Percentiles rank a stretch among this genome's conserved stretches.
These are phyloP conservation scores for Alternaria panax DNA, from an alignment of 2,329 filamentous ascomycete genomes.

Conservation along the genomic window DNA sequence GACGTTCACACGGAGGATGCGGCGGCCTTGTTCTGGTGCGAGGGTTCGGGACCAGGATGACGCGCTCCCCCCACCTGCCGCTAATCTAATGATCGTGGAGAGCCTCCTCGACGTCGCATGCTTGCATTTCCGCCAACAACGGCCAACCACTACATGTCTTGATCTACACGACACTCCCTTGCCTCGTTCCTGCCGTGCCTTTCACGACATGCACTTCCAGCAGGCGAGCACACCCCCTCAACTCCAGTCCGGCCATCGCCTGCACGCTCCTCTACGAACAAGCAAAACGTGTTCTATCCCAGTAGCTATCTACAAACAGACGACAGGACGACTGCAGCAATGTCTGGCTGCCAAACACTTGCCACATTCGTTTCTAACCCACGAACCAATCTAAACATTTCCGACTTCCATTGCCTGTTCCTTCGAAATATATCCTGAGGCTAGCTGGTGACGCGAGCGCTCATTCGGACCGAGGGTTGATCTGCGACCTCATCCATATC, in stretches of 20 bases:
- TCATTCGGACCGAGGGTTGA: conserved; percentile 42
- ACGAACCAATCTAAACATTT: conserved; percentile 1
- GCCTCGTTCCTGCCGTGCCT: background rate
- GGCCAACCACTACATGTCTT: too few species aligned
- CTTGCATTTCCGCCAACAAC: too few species aligned
- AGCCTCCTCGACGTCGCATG: too few species aligned
- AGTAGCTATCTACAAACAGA: too few species aligned
- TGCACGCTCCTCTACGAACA: background rate
- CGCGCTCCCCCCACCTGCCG: conserved; percentile 8
- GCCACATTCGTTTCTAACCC: background rate
- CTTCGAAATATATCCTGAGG: background rate
- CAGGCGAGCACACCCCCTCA: background rate
- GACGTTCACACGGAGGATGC: conserved; percentile 17
- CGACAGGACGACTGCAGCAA: too few species aligned
- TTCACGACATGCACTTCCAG: background rate
- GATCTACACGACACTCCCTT: too few species aligned
- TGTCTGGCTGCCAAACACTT: too few species aligned
- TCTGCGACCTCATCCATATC: conserved; percentile 40
- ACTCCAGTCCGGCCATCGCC: background rate
- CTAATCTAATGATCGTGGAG: conserved; percentile 10
- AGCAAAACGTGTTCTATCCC: too few species aligned
- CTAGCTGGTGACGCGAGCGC: conserved; percentile 37
- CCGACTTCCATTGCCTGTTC: background rate
- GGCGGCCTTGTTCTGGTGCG: conserved; percentile 9
- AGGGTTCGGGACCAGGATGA: conserved; percentile 17